Base-by-base conservation (phyloP, 352 stramenopile genomes). In the Thalassiosira hispida region DNA sequence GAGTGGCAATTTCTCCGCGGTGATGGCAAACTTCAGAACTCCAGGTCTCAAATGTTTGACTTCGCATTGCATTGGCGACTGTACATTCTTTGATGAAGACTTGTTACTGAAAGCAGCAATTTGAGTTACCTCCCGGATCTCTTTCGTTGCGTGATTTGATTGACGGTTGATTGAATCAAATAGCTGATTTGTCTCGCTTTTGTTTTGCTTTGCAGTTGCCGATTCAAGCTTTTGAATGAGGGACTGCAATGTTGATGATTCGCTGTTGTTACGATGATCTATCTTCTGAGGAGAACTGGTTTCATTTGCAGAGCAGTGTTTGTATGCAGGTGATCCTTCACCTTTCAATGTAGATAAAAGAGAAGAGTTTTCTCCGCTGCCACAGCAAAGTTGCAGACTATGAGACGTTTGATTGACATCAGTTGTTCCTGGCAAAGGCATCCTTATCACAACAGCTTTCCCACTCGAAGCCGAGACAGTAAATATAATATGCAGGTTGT, bases 101-200 rank as follows among this genome's bases (percentile, higher is more conserved):
- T 70, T 42, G 9, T 47, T 52, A 2, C 70, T 11, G n/a, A 75
- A 62, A 29, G 72, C 62, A 53, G 53, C 42, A n/a, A 75, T 35
- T 38, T 31, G 52, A 16, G 51, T 57, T 33, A 55, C 12, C 9
- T 73, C 62, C 27, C 72, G 62, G 40, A 81, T 73, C 64, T 81
- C 72, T 63, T 71, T 69, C 25, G 42, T 62, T 35, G 62, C 71
- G 9, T 62, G 53, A 46, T 62, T 73, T 18, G 64, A 68, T 47
- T 46, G 52, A 68, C 23, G 29, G 47, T 55, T 66, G 12, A 65
- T 29, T 27, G n/a, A 57, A 49, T 31, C 61, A 73, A 44, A 20
- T 14, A 23, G 8, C 31, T 35, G 16, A 46, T 31, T 29, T n/a
- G 42, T 35, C 9, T 59, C 53, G 31, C 33, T 38, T 49, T 42